Percentiles rank a stretch among this genome's conserved stretches.
Conservation (phyloP, 805 yeast genomes). For the Jamesozyma rosinii region DNA sequence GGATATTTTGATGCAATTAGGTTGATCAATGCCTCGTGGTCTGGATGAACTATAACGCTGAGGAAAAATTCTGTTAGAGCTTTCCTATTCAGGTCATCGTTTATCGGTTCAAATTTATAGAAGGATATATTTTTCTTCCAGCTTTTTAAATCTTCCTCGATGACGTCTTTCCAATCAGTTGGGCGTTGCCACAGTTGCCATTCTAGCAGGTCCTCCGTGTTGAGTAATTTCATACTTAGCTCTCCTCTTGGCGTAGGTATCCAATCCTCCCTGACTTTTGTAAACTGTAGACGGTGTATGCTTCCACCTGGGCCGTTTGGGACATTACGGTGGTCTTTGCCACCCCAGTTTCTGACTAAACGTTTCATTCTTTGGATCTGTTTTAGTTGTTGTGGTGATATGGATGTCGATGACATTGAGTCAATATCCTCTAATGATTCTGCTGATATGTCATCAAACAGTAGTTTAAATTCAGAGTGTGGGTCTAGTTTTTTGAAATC, state of each 20-base stretch:
- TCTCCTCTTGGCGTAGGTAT: conserved; percentile 59
- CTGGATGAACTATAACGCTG: conserved; percentile 63
- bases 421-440: conserved; percentile 69
- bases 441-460: conserved; percentile 63
- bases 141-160: conserved; percentile 33
- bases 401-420: conserved; percentile 58
- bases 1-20: conserved; percentile 49
- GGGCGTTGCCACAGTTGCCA: conserved; percentile 32
- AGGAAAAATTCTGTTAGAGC: conserved; percentile 45
- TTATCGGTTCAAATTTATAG: conserved; percentile 41
- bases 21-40: conserved; percentile 61
- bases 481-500: conserved; percentile 51
- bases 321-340: conserved; percentile 58
- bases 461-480: conserved; percentile 58
- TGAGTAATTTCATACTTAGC: conserved; percentile 49
- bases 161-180: conserved; percentile 43
- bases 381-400: conserved; percentile 57
- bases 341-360: conserved; percentile 77
- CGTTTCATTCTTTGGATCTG: conserved; percentile 46
- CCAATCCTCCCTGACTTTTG: conserved; percentile 75
- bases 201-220: conserved; percentile 31
- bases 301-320: conserved; percentile 53
- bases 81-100: conserved; percentile 30
- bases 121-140: conserved; percentile 40
- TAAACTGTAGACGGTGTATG: conserved; percentile 52